Evolutionary conservation across 305 asterid genomes (phyloP).

Genomic region (Plantago coronopus): DNA sequence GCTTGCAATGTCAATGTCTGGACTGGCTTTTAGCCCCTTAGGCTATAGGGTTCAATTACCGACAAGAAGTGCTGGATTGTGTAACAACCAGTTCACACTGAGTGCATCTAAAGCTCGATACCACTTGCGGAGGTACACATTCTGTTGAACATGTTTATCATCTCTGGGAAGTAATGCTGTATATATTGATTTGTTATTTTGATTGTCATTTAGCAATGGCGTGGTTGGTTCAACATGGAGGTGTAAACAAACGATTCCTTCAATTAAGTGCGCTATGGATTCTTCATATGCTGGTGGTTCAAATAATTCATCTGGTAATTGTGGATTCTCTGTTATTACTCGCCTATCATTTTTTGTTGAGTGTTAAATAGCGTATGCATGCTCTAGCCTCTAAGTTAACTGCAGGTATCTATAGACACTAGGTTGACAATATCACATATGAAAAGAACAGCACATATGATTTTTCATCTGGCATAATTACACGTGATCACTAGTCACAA

Average conservation of each 20-base stretch:
- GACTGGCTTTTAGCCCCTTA: constrained; percentile 55
- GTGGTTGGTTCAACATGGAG: constrained; percentile 42
- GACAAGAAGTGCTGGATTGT: constrained; percentile 38
- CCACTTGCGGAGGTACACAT: constrained; percentile 30
- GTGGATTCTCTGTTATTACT: not conserved
- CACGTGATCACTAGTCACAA: no score
- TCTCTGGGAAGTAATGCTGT: not conserved
- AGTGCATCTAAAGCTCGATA: constrained; percentile 36
- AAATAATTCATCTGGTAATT: constrained; percentile 63
- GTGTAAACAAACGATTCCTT: constrained; percentile 30
- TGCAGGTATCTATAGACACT: no score
- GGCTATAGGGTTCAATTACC: constrained; percentile 48
- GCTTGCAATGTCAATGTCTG: constrained; percentile 46
- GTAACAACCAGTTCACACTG: constrained; percentile 37
- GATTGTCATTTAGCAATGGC: constrained; percentile 34
- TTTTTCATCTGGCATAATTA: no score
- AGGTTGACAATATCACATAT: no score
- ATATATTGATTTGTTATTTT: constrained; percentile 23
- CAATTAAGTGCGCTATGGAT: constrained; percentile 72
- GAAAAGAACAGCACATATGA: no score
- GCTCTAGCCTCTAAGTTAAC: no score
- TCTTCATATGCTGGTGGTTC: constrained; percentile 71
- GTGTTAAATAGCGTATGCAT: no score
- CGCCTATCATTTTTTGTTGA: no score
- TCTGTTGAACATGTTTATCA: constrained; percentile 3